Evolutionary conservation across 1,284 basidiomycete species (phyloP).

Genomic region (Trichosporon sp.): DNA sequence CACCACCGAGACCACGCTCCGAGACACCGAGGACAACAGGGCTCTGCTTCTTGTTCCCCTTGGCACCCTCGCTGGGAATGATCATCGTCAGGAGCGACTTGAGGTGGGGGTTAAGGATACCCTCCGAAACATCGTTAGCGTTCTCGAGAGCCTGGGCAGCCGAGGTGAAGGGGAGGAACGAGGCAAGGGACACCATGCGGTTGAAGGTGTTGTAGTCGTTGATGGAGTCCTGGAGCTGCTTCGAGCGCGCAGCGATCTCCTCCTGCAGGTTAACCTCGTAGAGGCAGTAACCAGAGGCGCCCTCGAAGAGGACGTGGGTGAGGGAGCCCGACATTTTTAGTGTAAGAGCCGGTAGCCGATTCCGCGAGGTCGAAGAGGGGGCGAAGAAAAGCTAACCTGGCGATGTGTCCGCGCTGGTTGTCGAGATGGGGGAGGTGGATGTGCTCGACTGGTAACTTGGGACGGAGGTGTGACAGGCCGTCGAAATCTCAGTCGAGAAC

Average conservation of each 20-base stretch:
- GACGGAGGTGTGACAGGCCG: conserved; percentile 18
- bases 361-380: conserved; percentile 11
- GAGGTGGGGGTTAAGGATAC: conserved; percentile 87
- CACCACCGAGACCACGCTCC: conserved; percentile 75
- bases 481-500: conserved; percentile 16
- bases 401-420: conserved; percentile 18
- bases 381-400: conserved; percentile 14
- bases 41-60: conserved; percentile 69
- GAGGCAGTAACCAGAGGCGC: conserved; percentile 91
- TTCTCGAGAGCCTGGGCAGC: conserved; percentile 96
- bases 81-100: conserved; percentile 86
- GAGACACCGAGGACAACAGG: conserved; percentile 79
- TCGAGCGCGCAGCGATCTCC: conserved; percentile 82
- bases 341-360: conserved; percentile 5
- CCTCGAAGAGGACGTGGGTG: conserved; percentile 92
- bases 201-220: conserved; percentile 85
- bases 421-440: not conserved
- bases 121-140: conserved; percentile 94
- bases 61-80: conserved; percentile 64
- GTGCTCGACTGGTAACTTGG: conserved; percentile 18
- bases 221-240: conserved; percentile 81
- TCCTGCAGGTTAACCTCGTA: conserved; percentile 89
- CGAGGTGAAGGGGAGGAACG: conserved; percentile 92
- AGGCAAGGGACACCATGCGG: conserved; percentile 90
- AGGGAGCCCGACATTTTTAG: conserved; percentile 57